A percentile compares a stretch with the other conserved stretches of the same genome.
phyloP scores from a whole-genome alignment of 345 rosid species.

The Gossypium sturtianum region DNA sequence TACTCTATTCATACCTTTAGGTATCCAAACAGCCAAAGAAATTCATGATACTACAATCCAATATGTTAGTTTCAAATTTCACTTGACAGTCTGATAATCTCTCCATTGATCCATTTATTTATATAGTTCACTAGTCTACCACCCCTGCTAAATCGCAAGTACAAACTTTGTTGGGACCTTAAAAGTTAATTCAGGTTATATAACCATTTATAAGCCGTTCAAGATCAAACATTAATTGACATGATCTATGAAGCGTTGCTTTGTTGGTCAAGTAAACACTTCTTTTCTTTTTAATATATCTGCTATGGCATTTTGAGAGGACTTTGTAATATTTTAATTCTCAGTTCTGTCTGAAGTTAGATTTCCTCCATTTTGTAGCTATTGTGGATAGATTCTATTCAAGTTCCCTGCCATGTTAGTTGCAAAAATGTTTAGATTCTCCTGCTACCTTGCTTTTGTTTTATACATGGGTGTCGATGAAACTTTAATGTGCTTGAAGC shows the following conservation, averaged over 20 bases:
- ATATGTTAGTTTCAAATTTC: too few relatives aligned
- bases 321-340: not conserved
- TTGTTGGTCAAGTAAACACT: too few relatives aligned
- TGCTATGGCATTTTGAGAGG: too few relatives aligned
- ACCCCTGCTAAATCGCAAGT: not conserved
- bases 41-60: not conserved
- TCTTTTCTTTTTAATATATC: too few relatives aligned
- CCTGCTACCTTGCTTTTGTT: not conserved
- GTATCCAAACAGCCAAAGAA: not conserved
- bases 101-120: too few relatives aligned
- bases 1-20: too few relatives aligned
- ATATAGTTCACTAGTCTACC: too few relatives aligned
- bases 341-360: not conserved
- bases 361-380: not conserved
- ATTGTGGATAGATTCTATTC: not conserved
- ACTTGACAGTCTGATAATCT: too few relatives aligned
- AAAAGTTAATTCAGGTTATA: not conserved
- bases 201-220: not conserved
- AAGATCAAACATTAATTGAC: not conserved
- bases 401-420: not conserved
- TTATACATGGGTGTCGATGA: not conserved
- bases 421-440: not conserved
- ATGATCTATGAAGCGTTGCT: too few relatives aligned
- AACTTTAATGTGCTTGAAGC: not conserved
- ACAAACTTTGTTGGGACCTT: not conserved